Percentiles rank a stretch among this genome's conserved stretches.
Evolutionary conservation across 129 eudicot genomes (phyloP).

Genomic region (Erigeron canadensis): DNA sequence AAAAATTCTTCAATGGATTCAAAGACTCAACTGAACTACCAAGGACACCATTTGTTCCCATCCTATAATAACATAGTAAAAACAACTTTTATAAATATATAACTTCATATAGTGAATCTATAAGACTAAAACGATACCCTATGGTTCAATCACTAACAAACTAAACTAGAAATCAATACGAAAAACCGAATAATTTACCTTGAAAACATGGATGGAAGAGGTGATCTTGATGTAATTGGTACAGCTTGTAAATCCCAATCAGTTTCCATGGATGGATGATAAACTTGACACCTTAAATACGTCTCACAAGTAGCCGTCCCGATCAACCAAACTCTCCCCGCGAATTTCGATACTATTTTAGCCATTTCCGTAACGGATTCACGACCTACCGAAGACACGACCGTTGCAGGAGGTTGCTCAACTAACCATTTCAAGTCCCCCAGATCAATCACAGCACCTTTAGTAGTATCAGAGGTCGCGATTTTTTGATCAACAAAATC

Average conservation of each 20-base stretch:
- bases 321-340: conserved; percentile 64
- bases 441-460: conserved; percentile 55
- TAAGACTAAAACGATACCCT: background rate
- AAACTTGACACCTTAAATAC: conserved; percentile 88
- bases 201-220: conserved; percentile 57
- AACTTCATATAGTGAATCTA: conserved; percentile 10
- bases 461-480: conserved; percentile 24
- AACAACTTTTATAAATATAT: conserved; percentile 3
- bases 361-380: conserved; percentile 61
- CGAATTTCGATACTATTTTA: conserved; percentile 44
- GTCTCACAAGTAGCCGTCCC: conserved; percentile 97
- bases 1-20: conserved; percentile 47
- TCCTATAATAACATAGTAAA: conserved; percentile 34
- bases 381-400: conserved; percentile 39
- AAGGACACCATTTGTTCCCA: conserved; percentile 55
- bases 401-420: conserved; percentile 51
- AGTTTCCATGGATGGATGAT: conserved; percentile 82
- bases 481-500: conserved; percentile 43
- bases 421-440: conserved; percentile 85
- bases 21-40: conserved; percentile 57
- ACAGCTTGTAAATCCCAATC: conserved; percentile 98
- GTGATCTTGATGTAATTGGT: conserved; percentile 77
- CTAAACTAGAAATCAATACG: background rate
- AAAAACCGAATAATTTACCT: conserved; percentile 46
- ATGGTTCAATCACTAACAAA: conserved; percentile 5